phyloP scores from a whole-genome alignment of 2,329 filamentous ascomycete genomes.

The Calonectria leucothoes region DNA sequence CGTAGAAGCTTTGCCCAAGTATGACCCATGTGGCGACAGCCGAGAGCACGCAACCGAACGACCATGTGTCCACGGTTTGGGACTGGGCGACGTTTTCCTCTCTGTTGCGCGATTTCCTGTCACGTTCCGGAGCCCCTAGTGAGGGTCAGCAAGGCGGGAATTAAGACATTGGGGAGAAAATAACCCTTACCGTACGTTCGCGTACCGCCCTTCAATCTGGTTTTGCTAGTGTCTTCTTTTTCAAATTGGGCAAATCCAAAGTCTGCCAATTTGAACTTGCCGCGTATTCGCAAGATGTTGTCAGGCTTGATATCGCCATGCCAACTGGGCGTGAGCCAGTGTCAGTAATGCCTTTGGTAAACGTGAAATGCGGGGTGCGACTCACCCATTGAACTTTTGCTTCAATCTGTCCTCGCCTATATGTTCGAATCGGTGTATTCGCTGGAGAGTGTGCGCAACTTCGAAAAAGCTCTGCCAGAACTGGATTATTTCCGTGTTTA shows the following conservation, averaged over 20 bases:
- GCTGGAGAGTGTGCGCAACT: not conserved
- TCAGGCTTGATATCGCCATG: slow-evolving; percentile 5
- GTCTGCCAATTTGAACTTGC: slow-evolving; percentile 3
- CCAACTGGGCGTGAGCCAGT: not conserved
- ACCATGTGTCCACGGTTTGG: slow-evolving; percentile 13
- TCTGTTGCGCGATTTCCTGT: not conserved
- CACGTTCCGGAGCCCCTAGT: not conserved
- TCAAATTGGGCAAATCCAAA: slow-evolving; percentile 10
- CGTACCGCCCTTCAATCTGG: not conserved
- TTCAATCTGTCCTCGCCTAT: not conserved
- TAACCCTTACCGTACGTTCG: not conserved
- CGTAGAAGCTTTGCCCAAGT: not conserved
- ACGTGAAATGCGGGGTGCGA: not conserved
- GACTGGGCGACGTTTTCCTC: not conserved
- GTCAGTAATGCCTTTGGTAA: not conserved
- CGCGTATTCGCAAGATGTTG: not conserved
- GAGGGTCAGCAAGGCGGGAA: not conserved
- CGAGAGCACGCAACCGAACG: slow-evolving; percentile 10
- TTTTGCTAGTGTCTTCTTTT: not conserved
- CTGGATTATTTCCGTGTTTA: not conserved
- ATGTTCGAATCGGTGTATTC: not conserved
- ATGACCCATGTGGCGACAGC: slow-evolving; percentile 4
- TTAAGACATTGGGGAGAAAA: not conserved
- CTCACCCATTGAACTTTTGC: not conserved
- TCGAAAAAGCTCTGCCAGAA: slow-evolving; percentile 7